phyloP scores from a whole-genome alignment of 2,329 filamentous ascomycete genomes.

The Immersiporthe knoxdaviesiana region DNA sequence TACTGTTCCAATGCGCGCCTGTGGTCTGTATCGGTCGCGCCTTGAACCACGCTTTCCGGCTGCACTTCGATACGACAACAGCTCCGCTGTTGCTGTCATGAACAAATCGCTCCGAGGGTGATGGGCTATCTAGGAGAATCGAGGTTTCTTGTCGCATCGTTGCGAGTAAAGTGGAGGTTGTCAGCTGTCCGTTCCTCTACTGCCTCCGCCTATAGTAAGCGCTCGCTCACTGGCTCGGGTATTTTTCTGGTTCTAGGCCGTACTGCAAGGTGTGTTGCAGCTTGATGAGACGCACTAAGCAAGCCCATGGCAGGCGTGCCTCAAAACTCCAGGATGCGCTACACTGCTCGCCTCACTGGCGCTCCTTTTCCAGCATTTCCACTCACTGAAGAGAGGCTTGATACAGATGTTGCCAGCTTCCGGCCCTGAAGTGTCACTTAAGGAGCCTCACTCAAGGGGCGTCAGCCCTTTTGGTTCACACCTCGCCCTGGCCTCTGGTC shows the following conservation, averaged over 20 bases:
- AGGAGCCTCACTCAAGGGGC: slow-evolving; percentile 86
- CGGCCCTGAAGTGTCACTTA: slow-evolving; percentile 89
- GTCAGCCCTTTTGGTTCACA: slow-evolving; percentile 53
- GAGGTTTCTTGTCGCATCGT: background rate
- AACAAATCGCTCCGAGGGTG: background rate
- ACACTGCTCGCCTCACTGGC: slow-evolving; percentile 41
- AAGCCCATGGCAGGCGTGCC: background rate
- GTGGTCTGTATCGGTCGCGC: background rate
- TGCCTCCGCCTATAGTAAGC: background rate
- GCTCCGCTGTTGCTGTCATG: background rate
- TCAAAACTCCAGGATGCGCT: no score
- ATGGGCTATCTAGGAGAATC: background rate
- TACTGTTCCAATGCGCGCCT: background rate
- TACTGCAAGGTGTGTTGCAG: background rate
- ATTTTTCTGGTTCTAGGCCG: background rate
- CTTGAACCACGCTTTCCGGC: background rate
- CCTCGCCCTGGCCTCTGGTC: slow-evolving; percentile 78
- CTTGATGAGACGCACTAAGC: background rate
- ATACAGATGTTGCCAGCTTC: slow-evolving; percentile 96
- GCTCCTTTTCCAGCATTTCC: slow-evolving; percentile 82
- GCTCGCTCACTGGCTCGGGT: background rate
- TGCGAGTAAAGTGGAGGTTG: background rate
- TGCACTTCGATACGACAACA: background rate
- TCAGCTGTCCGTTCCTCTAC: background rate
- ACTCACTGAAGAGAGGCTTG: slow-evolving; percentile 95